Evolutionary conservation across 1,139 yeast genomes (phyloP), one percentile per base, ranked within the genome.

Genomic region (Petasospora rhodanensis): DNA sequence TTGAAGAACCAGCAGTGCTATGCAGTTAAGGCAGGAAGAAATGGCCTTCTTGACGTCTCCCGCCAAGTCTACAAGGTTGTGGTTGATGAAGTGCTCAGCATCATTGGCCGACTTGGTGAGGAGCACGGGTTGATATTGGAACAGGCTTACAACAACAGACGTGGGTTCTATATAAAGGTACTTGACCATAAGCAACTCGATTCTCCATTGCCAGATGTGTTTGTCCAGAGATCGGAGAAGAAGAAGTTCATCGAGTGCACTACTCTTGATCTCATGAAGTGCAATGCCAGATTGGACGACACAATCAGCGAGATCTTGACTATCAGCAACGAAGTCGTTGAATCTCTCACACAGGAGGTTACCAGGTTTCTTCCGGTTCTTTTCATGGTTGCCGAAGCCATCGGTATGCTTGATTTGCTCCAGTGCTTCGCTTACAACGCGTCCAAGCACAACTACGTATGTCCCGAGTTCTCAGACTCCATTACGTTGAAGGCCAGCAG

Each of bases 31-130:
- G 47, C 60, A 19, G 73, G 73, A 0, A 47, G 54, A 3, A 70
- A 70, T 48, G 75, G 76, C 0, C 49, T 70, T 16, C 46, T 70
- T 2, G 74, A 68, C 47, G 61, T 67, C 0, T 64, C 71, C 1
- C 54, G 75, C 28, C 60, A 61, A 37, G 40, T 68, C 0, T 66
- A 68, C 32, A 59, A 62, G 32, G 55, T 51, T 6, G 47, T 60
- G 6, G 48, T 62, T 8, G 64, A 63, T 26, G 70, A 67, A 35
- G 54, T 66, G 7, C 32, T 59, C 4, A 41, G 47, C 9, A 47
- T 49, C 5, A 49, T 62, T 1, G 49, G 49, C 1, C 24, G 32
- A 0, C 22, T 64, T 5, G 40, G 55, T 2, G 47, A 45, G 5
- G 47, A 53, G 16, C 37, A 52, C 34, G 46, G 41, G 0, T 20